These are phyloP conservation scores for Calvatia gigantea DNA, from an alignment of 768 basidiomycete genomes.

Conservation along the genomic window DNA sequence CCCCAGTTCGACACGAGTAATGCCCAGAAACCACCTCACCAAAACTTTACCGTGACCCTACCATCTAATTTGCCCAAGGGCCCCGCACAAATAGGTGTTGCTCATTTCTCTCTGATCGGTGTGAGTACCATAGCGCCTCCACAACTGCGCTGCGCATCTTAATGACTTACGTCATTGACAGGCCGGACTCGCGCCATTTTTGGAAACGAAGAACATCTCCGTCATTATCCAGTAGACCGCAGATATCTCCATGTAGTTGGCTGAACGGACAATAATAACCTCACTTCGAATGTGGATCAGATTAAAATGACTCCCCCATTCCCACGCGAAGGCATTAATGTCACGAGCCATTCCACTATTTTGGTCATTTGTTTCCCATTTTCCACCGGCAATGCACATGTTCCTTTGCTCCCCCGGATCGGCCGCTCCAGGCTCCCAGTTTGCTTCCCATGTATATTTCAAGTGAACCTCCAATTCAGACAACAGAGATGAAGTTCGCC, in stretches of 20 bases:
- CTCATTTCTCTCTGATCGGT: constrained; percentile 3
- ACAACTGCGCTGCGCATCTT: background rate
- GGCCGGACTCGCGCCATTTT: constrained; percentile 2
- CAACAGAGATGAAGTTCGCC: too few species aligned
- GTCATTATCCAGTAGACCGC: constrained; percentile 1
- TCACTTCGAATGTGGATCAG: too few species aligned
- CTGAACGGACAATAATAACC: background rate
- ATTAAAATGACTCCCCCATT: background rate
- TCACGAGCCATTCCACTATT: too few species aligned
- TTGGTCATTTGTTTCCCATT: too few species aligned
- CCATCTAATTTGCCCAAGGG: constrained; percentile 1
- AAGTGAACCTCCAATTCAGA: too few species aligned
- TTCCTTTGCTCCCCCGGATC: too few species aligned
- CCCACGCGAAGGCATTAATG: too few species aligned
- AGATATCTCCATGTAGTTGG: too few species aligned
- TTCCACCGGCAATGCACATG: too few species aligned
- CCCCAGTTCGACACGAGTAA: constrained; percentile 29
- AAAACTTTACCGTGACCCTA: constrained; percentile 6
- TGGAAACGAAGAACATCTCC: constrained; percentile 5
- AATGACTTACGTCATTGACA: background rate
- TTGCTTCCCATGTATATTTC: too few species aligned
- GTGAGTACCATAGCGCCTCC: background rate
- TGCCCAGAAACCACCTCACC: constrained; percentile 31
- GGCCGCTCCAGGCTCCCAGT: too few species aligned
- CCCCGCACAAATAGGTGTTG: background rate